phyloP scores from a whole-genome alignment of 2,329 filamentous ascomycete species.

The Alternaria triticina region DNA sequence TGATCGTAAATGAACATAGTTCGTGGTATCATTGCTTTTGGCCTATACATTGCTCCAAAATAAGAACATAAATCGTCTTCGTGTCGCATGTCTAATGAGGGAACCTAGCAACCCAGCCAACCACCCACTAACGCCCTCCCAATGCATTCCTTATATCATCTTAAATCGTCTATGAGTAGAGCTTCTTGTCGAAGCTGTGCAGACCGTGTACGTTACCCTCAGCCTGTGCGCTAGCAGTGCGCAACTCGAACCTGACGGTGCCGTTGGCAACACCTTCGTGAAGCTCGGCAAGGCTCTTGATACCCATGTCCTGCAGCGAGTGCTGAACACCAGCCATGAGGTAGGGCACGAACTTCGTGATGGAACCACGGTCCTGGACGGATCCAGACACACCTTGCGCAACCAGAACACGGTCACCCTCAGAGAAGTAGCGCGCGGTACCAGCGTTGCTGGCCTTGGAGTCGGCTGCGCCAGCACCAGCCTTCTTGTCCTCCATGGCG shows the following conservation, averaged over 20 bases:
- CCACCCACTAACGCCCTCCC: conserved; percentile 34
- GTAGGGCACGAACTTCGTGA: conserved; percentile 96
- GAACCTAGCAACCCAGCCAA: conserved; percentile 10
- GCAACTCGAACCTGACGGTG: conserved; percentile 86
- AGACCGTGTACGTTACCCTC: conserved; percentile 96
- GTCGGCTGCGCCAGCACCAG: conserved; percentile 74
- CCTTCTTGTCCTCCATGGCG: conserved; percentile 99
- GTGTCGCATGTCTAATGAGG: conserved; percentile 21
- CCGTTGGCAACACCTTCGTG: conserved; percentile 77
- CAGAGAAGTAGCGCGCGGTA: conserved; percentile 97
- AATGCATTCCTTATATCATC: conserved; percentile 31
- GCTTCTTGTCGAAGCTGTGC: conserved; percentile 99
- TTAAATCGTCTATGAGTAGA: conserved; percentile 73
- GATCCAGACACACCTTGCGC: conserved; percentile 94
- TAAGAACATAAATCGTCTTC: conserved; percentile 35
- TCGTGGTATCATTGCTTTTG: conserved; percentile 49
- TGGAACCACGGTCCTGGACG: conserved; percentile 80
- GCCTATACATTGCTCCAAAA: conserved; percentile 30
- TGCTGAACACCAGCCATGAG: conserved; percentile 95
- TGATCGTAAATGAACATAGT: conserved; percentile 15
- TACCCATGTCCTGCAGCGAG: conserved; percentile 93
- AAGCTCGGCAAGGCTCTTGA: conserved; percentile 78
- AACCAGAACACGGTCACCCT: conserved; percentile 92
- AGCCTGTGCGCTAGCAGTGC: conserved; percentile 91
- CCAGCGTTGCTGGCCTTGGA: conserved; percentile 81